These are phyloP conservation scores for Kwoniella dendrophila DNA, from an alignment of 768 basidiomycete genomes.

Conservation along the genomic window DNA sequence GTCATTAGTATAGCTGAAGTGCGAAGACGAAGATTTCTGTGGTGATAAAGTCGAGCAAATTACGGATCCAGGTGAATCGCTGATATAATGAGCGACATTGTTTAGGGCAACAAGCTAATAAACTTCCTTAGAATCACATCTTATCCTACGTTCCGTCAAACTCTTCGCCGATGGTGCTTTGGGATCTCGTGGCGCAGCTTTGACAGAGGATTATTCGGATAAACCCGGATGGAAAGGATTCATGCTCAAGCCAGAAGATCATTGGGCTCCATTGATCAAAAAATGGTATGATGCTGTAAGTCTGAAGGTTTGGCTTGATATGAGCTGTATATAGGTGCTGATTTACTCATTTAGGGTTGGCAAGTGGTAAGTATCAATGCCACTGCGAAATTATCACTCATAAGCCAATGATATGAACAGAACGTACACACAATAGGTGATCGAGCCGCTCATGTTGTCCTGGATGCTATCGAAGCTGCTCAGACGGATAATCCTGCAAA, in stretches of 20 bases:
- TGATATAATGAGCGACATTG: too few species aligned
- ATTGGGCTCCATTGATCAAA: constrained; percentile 63
- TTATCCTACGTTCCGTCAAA: constrained; percentile 61
- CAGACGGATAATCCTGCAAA: constrained; percentile 51
- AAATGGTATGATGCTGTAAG: constrained; percentile 66
- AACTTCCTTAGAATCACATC: constrained; percentile 60
- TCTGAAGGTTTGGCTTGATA: not conserved
- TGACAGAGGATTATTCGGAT: constrained; percentile 78
- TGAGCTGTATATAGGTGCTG: not conserved
- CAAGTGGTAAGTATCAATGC: constrained; percentile 69
- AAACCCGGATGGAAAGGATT: constrained; percentile 71
- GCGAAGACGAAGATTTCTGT: constrained; percentile 65
- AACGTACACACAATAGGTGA: constrained; percentile 70
- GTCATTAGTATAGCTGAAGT: constrained; percentile 38
- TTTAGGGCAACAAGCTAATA: too few species aligned
- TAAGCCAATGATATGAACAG: constrained; percentile 57
- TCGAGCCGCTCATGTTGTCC: constrained; percentile 76
- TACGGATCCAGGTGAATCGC: constrained; percentile 49
- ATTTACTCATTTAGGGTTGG: constrained; percentile 60
- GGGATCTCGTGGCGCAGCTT: constrained; percentile 88
- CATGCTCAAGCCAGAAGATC: constrained; percentile 65
- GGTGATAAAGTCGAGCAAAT: constrained; percentile 66
- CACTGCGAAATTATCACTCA: not conserved
- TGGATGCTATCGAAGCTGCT: constrained; percentile 78
- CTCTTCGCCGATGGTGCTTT: constrained; percentile 73